phyloP scores from a whole-genome alignment of 2,329 filamentous ascomycete species.

The Colletotrichum sp. region DNA sequence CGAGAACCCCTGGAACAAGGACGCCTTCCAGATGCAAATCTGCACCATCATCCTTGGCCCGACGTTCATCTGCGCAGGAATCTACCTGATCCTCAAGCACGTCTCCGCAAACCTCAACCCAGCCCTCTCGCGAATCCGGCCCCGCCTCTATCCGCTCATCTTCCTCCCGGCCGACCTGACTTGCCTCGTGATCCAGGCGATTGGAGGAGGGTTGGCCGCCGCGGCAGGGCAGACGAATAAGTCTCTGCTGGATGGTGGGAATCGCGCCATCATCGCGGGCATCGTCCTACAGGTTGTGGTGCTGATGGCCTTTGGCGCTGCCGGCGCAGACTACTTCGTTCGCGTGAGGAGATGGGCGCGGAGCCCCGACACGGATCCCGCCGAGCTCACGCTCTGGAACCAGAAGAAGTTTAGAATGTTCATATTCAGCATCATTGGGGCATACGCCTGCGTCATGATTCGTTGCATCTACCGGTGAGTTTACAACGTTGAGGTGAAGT shows the following conservation, averaged over 20 bases:
- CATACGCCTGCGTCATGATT: slow-evolving; percentile 51
- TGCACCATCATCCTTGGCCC: slow-evolving; percentile 63
- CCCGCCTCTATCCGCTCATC: slow-evolving; percentile 57
- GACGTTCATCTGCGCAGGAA: slow-evolving; percentile 64
- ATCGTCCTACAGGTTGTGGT: slow-evolving; percentile 59
- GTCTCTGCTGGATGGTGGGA: slow-evolving; percentile 46
- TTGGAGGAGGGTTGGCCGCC: slow-evolving; percentile 61
- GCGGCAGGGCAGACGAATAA: slow-evolving; percentile 44
- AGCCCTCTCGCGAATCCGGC: slow-evolving; percentile 52
- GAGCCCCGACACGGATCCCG: slow-evolving; percentile 25
- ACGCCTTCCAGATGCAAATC: slow-evolving; percentile 63
- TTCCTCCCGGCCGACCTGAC: slow-evolving; percentile 65
- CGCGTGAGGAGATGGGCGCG: slow-evolving; percentile 44
- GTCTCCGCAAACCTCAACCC: slow-evolving; percentile 54
- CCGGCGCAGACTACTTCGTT: slow-evolving; percentile 49
- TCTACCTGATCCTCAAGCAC: slow-evolving; percentile 70
- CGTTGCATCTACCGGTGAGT: slow-evolving; percentile 59
- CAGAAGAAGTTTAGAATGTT: slow-evolving; percentile 48
- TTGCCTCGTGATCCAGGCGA: slow-evolving; percentile 62
- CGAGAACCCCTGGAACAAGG: slow-evolving; percentile 57
- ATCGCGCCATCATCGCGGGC: slow-evolving; percentile 58
- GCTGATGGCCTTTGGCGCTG: slow-evolving; percentile 47
- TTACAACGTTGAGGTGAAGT: neutral
- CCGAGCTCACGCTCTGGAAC: slow-evolving; percentile 41
- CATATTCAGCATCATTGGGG: slow-evolving; percentile 44